Conservation (phyloP, 371 early-diverging fungal genomes). For the Rhizomucor pusillus region DNA sequence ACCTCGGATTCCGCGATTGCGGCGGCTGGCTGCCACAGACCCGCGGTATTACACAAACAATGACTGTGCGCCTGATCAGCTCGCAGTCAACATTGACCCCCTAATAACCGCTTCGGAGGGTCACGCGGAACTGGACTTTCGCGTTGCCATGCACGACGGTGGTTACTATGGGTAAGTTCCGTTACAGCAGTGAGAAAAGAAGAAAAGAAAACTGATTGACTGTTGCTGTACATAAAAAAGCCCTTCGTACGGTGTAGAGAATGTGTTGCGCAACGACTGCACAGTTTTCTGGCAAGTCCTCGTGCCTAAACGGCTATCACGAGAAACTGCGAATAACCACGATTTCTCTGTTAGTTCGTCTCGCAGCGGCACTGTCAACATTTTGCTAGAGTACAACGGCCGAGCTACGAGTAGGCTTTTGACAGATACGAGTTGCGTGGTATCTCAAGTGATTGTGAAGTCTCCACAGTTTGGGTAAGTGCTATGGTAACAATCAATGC, state of each 20-base stretch:
- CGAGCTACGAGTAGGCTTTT: slow-evolving; percentile 2
- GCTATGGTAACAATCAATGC: no score
- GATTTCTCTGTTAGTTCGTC: no score
- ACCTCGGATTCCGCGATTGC: no score
- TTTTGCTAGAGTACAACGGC: slow-evolving; percentile 21
- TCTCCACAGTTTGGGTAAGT: slow-evolving; percentile 26
- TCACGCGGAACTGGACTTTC: slow-evolving; percentile 9
- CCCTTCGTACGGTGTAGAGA: slow-evolving; percentile 22
- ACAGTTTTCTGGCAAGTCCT: slow-evolving; percentile 24
- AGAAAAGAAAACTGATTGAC: background rate
- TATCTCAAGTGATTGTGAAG: slow-evolving; percentile 26
- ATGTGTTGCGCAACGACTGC: slow-evolving; percentile 27
- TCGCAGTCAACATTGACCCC: no score
- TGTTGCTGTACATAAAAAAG: slow-evolving; percentile 7
- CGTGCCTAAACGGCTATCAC: background rate
- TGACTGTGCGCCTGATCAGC: no score
- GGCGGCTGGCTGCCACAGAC: no score
- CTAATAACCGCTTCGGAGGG: no score
- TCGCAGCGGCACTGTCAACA: slow-evolving; percentile 26
- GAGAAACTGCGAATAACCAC: no score
- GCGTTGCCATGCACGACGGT: slow-evolving; percentile 18
- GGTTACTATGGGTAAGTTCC: slow-evolving; percentile 18
- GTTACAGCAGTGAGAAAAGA: background rate
- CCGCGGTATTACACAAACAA: no score
- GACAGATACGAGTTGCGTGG: slow-evolving; percentile 18